Evolutionary conservation across 2,329 filamentous ascomycete species (phyloP).

Genomic region (Chaetomiaceae sp.): DNA sequence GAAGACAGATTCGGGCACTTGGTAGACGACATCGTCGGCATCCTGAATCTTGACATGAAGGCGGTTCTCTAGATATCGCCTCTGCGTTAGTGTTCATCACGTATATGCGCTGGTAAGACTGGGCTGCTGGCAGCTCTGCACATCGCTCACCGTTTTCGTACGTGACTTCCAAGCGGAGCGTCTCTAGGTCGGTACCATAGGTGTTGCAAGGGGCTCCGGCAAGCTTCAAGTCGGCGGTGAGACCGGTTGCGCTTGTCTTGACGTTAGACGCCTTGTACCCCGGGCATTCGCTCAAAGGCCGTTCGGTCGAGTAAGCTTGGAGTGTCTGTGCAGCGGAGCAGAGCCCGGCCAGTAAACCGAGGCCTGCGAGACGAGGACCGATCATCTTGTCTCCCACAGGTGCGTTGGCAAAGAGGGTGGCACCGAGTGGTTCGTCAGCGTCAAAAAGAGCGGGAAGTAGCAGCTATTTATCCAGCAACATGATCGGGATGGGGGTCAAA

Average conservation of each 20-base stretch:
- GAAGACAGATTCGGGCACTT: conserved; percentile 67
- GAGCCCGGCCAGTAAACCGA: conserved; percentile 21
- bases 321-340: conserved; percentile 14
- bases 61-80: conserved; percentile 48
- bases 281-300: conserved; percentile 44
- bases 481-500: neutral
- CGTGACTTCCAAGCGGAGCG: conserved; percentile 58
- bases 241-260: conserved; percentile 42
- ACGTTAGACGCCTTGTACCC: conserved; percentile 60
- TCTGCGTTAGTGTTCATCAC: neutral
- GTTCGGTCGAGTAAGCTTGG: conserved; percentile 22
- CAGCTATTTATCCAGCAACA: conserved; percentile 7
- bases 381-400: conserved; percentile 17
- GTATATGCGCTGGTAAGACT: neutral
- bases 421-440: neutral
- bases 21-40: conserved; percentile 64
- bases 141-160: conserved; percentile 51
- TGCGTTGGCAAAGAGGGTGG: conserved; percentile 3
- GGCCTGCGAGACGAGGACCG: conserved; percentile 16
- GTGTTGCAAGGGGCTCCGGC: conserved; percentile 63
- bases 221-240: conserved; percentile 60
- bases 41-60: conserved; percentile 74
- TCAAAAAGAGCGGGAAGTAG: neutral
- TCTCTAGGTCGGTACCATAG: conserved; percentile 64
- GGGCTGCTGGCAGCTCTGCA: neutral